Evolutionary conservation across 2,329 filamentous ascomycete genomes (phyloP).

Genomic region (Xylariaceae sp.): DNA sequence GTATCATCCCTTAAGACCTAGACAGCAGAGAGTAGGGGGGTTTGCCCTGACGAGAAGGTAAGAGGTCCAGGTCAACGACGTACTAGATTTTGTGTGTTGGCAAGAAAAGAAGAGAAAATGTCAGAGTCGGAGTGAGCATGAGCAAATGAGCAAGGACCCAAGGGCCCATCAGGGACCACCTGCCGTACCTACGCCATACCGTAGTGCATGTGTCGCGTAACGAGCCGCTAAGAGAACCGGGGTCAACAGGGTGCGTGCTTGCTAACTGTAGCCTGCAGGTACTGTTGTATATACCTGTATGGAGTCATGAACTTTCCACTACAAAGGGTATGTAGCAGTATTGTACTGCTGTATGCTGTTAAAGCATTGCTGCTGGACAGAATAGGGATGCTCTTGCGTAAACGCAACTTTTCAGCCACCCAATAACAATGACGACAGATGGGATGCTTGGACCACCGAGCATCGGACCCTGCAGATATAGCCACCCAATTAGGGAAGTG

Average conservation of each 20-base stretch:
- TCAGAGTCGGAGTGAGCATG: constrained; percentile 1
- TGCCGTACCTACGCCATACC: too few species aligned
- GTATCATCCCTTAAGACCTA: constrained; percentile 21
- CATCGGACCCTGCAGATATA: constrained; percentile 21
- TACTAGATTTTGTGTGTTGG: constrained; percentile 3
- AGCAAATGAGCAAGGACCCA: constrained; percentile 9
- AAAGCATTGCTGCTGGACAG: too few species aligned
- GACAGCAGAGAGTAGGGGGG: constrained; percentile 2
- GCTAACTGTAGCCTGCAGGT: too few species aligned
- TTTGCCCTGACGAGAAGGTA: not conserved
- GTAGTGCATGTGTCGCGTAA: too few species aligned
- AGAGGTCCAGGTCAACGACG: not conserved
- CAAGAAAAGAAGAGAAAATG: constrained; percentile 6
- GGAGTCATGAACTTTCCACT: too few species aligned
- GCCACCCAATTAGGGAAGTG: constrained; percentile 13
- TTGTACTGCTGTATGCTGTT: too few species aligned
- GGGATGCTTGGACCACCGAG: constrained; percentile 12
- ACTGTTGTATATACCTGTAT: too few species aligned
- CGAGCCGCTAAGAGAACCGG: too few species aligned
- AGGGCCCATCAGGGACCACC: too few species aligned
- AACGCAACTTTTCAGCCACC: constrained; percentile 15
- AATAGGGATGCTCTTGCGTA: too few species aligned
- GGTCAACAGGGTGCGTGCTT: too few species aligned
- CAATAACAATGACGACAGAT: constrained; percentile 20
- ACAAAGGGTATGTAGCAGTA: too few species aligned